Percentiles rank a stretch among this genome's conserved stretches.
These are phyloP conservation scores for Scedosporium dehoogii DNA, from an alignment of 2,329 filamentous ascomycete species.

Conservation along the genomic window DNA sequence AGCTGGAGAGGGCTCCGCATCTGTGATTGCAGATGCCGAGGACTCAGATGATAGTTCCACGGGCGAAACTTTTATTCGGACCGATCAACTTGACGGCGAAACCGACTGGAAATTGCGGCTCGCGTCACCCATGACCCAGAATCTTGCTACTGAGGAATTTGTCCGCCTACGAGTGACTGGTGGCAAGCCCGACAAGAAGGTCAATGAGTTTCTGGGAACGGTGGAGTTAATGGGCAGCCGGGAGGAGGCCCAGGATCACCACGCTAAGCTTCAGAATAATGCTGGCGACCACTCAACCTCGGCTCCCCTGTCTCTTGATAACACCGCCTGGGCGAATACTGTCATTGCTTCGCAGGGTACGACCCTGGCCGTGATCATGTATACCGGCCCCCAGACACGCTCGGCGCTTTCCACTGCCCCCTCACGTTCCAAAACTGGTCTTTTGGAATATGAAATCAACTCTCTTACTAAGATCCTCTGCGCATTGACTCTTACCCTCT, in stretches of 20 bases:
- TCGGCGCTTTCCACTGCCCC: conserved; percentile 87
- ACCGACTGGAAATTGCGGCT: conserved; percentile 97
- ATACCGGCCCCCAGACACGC: conserved; percentile 88
- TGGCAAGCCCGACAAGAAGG: conserved; percentile 83
- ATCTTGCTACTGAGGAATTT: conserved; percentile 63
- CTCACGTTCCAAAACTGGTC: conserved; percentile 85
- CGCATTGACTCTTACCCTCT: conserved; percentile 74
- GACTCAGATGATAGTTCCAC: conserved; percentile 25
- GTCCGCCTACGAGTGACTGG: conserved; percentile 62
- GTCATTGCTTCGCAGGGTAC: conserved; percentile 88
- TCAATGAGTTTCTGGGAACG: conserved; percentile 92
- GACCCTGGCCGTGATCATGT: conserved; percentile 82
- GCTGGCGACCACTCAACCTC: conserved; percentile 37
- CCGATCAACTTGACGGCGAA: conserved; percentile 93
- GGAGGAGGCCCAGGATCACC: conserved; percentile 30
- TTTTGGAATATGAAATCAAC: conserved; percentile 95
- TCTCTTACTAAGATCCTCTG: conserved; percentile 94
- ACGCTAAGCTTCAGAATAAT: conserved; percentile 11
- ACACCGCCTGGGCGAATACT: conserved; percentile 98
- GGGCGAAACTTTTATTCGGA: conserved; percentile 93
- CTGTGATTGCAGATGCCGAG: conserved; percentile 12
- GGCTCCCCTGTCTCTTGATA: conserved; percentile 79
- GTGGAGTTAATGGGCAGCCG: conserved; percentile 59
- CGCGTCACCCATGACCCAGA: conserved; percentile 77
- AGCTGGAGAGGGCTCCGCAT: conserved; percentile 11